Base-by-base conservation (phyloP, 768 basidiomycete genomes). In the Leucocoprinus birnbaumii region DNA sequence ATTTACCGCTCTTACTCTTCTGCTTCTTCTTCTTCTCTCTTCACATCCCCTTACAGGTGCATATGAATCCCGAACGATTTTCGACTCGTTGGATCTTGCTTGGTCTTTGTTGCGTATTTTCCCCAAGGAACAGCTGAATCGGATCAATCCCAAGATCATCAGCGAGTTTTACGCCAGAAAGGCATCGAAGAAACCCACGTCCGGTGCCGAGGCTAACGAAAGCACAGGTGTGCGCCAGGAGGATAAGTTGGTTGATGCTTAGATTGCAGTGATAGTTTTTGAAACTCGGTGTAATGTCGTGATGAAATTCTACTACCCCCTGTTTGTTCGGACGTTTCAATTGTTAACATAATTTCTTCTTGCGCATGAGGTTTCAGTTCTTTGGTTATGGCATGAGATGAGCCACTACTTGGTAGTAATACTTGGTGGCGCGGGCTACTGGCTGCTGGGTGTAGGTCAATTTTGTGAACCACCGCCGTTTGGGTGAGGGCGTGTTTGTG, bases 71-170 rank as follows among this genome's bases (percentile, higher is more conserved):
- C 86, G 97, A 56, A 92, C 91, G 49, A 89, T 99, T 73, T 97
- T 97, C 68, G 96, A 99, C 64, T 95, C 94, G 48, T 83, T 99
- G 42, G 97, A 99, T 73, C 80, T 98, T 53, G 97, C 94, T 19
- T 99, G 97, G 97, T 88, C 89, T 21, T 73, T 99, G 50, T 80
- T 99, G 62, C 89, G 97, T 62, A 96, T 96, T 68, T 99, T 98
- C 91, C 97, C 97, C 58, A 94, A 95, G 73, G 96, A 98, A 74
- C 91, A 94, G 71, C 82, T 98, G 61, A 98, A 98, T 78, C 91
- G 95, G 65, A 95, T 98, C 78, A 94, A 86, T 68, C 94, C 94
- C 65, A 93, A 93, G 85, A 95, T 97, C 67, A 87, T 97, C 65
- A 83, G 82, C 58, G 94, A 97, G 73, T 97, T 89, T 71, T 97